Base-by-base conservation (phyloP, 208 protist genomes). In the Acanthamoeba comandoni region DNA sequence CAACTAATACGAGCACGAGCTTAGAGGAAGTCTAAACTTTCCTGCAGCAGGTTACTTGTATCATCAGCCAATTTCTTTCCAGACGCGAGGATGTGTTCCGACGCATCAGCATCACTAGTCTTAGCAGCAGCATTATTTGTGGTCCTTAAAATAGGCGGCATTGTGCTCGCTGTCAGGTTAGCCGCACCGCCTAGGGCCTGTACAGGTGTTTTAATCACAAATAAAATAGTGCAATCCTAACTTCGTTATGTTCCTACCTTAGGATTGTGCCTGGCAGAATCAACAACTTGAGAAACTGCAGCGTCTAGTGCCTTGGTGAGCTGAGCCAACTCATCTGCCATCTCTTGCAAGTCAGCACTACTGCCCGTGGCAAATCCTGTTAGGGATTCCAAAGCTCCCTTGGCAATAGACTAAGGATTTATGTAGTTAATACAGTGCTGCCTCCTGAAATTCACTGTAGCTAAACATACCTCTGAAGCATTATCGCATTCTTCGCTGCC, bases 101-200 rank as follows among this genome's bases (percentile, higher is more conserved):
- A 73, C 2, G 35, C 39, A 35, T 58, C 26, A 26, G 55, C 58
- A 64, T 89, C 80, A 43, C 39, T 51, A 51, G 80, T 71, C 48
- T 89, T 89, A 48, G 58, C 80, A n/a, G 80, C 80, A 43, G 80
- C 80, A 64, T 89, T 89, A 64, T 89, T 89, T 57, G 58, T 51
- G n/a, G 80, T 89, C 80, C 71, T 89, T 17, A 89, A 24, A 64
- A 89, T 71, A 11, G 80, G 80, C 55, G 80, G 80, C 58, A 89
- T 89, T 35, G 80, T 89, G 80, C 58, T 71, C 19, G 80, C 80
- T 26, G 80, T 89, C 26, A 89, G 80, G 39, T 43, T 89, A 51
- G 80, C 80, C 24, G 80, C 55, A 29, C 58, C 80, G 11, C 80
- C 80, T 17, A 89, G 80, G 9, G 55, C 80, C 35, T 43, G 35